Percentiles rank a stretch among this genome's conserved stretches.
Conservation (phyloP, 192 early-diverging fungal species). For the Gonapodya prolifera region DNA sequence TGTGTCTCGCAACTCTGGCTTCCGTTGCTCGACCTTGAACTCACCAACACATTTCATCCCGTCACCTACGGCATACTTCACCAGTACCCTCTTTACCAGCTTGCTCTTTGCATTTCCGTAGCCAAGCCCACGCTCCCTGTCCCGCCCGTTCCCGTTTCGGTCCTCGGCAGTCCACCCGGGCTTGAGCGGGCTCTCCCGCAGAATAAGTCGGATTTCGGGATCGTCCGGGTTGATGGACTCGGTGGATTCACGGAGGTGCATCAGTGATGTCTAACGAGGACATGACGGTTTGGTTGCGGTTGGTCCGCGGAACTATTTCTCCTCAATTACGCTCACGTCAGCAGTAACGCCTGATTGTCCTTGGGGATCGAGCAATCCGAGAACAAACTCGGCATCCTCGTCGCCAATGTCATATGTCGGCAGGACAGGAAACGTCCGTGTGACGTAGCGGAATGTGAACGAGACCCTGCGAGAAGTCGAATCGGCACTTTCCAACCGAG, state of each 20-base stretch:
- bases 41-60: background rate
- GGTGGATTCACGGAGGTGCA: background rate
- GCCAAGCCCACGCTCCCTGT: background rate
- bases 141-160: background rate
- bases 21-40: background rate
- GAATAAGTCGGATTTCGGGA: background rate
- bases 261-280: background rate
- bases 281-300: too few species aligned
- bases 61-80: background rate
- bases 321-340: too few species aligned
- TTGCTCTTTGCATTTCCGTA: background rate
- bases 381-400: background rate
- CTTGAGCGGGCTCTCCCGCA: background rate
- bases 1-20: background rate
- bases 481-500: too few species aligned
- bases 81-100: background rate
- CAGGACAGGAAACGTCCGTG: background rate
- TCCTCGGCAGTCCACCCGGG: background rate
- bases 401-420: background rate
- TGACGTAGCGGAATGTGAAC: background rate
- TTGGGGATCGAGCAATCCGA: background rate
- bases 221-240: background rate
- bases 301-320: too few species aligned
- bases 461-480: background rate
- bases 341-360: background rate